Evolutionary conservation across 148 eudicot genomes (phyloP).

Genomic region (Suaeda aralocaspica): DNA sequence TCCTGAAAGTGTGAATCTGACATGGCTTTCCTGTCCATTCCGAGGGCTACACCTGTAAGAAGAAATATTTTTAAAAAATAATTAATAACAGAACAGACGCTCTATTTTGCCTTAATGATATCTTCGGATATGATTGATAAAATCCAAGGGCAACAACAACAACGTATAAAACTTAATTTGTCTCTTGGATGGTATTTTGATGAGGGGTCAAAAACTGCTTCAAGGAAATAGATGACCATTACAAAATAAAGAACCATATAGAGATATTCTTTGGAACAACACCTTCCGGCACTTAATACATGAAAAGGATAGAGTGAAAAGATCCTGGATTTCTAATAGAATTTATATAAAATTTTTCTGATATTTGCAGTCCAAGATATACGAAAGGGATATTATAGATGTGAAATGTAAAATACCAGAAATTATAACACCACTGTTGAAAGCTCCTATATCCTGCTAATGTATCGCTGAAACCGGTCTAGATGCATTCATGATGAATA

Average conservation of each 20-base stretch:
- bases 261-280: constrained; percentile 6
- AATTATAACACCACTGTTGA: neutral
- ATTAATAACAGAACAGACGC: constrained; percentile 12
- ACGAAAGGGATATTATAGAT: neutral
- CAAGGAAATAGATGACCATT: neutral
- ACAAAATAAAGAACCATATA: neutral
- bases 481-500: neutral
- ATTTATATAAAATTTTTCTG: neutral
- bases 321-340: neutral
- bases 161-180: neutral
- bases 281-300: neutral
- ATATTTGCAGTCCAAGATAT: neutral
- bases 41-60: constrained; percentile 18
- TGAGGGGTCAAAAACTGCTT: constrained; percentile 7
- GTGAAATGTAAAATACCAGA: neutral
- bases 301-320: neutral
- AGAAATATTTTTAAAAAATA: no score
- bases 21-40: constrained; percentile 2
- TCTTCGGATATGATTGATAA: constrained; percentile 5
- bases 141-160: neutral
- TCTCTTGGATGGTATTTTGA: constrained; percentile 4
- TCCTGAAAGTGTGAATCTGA: constrained; percentile 20
- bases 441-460: neutral
- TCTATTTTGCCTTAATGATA: neutral
- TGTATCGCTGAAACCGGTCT: neutral